A percentile compares a stretch with the other conserved stretches of the same genome.
Conservation (phyloP, 495 filamentous ascomycete species). For the Hyaloscypha variabilis region DNA sequence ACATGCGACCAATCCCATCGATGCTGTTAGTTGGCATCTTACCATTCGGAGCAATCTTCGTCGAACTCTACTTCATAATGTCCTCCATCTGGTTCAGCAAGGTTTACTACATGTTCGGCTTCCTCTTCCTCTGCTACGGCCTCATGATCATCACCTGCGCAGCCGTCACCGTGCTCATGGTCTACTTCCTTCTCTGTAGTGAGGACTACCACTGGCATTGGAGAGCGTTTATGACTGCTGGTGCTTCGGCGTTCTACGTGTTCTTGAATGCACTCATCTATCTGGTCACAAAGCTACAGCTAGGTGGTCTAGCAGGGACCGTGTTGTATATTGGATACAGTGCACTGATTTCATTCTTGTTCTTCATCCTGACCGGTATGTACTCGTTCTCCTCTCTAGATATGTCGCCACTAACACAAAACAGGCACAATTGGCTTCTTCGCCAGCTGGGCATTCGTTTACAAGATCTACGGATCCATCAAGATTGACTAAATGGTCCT, state of each 20-base stretch:
- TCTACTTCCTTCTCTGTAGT: constrained; percentile 92
- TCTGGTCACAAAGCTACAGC: constrained; percentile 81
- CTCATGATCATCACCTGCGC: constrained; percentile 97
- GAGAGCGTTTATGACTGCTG: constrained; percentile 87
- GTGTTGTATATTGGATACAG: constrained; percentile 95
- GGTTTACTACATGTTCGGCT: constrained; percentile 99
- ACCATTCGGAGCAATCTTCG: constrained; percentile 94
- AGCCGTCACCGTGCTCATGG: constrained; percentile 85
- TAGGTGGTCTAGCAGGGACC: constrained; percentile 81
- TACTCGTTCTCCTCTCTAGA: constrained; percentile 26
- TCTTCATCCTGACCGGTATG: constrained; percentile 92
- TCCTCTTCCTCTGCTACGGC: constrained; percentile 95
- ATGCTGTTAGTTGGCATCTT: constrained; percentile 89
- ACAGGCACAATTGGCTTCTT: constrained; percentile 94
- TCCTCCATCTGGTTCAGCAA: constrained; percentile 95
- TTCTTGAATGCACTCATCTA: constrained; percentile 87
- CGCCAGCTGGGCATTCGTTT: constrained; percentile 88
- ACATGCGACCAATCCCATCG: constrained; percentile 81
- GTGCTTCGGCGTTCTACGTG: constrained; percentile 85
- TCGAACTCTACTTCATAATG: constrained; percentile 99
- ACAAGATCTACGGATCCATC: constrained; percentile 92
- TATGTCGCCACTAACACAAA: background rate
- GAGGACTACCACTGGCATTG: constrained; percentile 99
- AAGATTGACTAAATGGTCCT: constrained; percentile 77
- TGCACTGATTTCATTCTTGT: constrained; percentile 82